Base-by-base conservation (phyloP, 2,329 filamentous ascomycete genomes). In the Eutypella sp. region DNA sequence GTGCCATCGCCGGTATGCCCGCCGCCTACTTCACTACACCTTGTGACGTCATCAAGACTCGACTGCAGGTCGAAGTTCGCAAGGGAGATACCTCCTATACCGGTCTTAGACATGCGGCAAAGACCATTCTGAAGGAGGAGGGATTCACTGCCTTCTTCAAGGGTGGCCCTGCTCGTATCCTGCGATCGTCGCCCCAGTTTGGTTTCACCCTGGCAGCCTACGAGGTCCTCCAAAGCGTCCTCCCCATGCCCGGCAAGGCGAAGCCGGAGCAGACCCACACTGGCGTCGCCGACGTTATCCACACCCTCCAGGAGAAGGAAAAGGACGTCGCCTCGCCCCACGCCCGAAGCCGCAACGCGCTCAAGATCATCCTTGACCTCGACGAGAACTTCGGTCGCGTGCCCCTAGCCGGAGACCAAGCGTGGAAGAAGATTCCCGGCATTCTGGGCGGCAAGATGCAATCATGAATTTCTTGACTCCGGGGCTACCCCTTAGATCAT, bases 11-110 rank as follows among this genome's bases (percentile, higher is more conserved):
- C 25, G 88, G 88, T 70, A 93, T 93, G 87, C 88, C 88, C 5
- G 88, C 88, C 5, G 88, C 88, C 7, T 99, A 99, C 72, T 78
- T 99, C 51, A 99, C 93, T 20, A 99, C 93, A 2, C 93, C 93
- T 0, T 96, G 88, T 73, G 93, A 99, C 63, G 93, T 99, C 51
- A 97, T 99, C 84, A 99, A 99, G 79, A 99, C 93, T 3, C 87
- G 93, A 65, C 78, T 99, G 49, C 93, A 99, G 68, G 93, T 99
- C 48, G 93, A 99, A 69, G 91, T 92, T 19, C 87, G 93, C 54
- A 97, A 97, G 76, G 93, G 93, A 52, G 92, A 99, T 60, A 85
- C 84, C 3, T 77, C 78, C 41, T 99, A 99, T 76, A 93, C 81
- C 36, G 88, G 87, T 40, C 78, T 99, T 40, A 82, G 89, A 46